Evolutionary conservation across 495 filamentous ascomycete species (phyloP).

Genomic region (Halenospora varia): DNA sequence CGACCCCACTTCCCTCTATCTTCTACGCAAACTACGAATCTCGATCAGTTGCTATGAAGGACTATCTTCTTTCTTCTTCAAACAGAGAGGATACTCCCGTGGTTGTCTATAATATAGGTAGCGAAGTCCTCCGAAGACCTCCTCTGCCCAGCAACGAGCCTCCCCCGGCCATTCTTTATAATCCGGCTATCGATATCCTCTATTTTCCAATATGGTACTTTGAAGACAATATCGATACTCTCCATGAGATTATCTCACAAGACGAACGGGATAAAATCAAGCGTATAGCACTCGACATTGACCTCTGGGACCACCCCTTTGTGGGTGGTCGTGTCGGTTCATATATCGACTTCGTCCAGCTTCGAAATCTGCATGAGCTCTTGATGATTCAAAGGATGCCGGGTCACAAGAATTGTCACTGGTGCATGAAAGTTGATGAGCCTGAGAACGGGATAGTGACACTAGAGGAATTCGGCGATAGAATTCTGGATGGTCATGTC

Average conservation of each 20-base stretch:
- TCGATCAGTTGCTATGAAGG: constrained; percentile 3
- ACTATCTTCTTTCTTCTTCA: constrained; percentile 8
- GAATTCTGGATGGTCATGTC: background rate
- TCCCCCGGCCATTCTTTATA: constrained; percentile 3
- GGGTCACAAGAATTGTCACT: constrained; percentile 4
- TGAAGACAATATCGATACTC: background rate
- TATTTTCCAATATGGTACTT: constrained; percentile 13
- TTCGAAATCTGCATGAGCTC: constrained; percentile 5
- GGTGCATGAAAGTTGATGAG: background rate
- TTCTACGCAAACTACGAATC: constrained; percentile 5
- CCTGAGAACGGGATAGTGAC: background rate
- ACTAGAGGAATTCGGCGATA: background rate
- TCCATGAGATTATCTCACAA: background rate
- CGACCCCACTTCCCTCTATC: background rate
- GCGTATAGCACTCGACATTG: constrained; percentile 1
- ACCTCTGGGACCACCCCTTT: background rate
- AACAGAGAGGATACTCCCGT: too few species aligned
- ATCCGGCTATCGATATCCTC: constrained; percentile 8
- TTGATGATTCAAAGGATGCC: constrained; percentile 2
- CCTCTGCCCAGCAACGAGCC: too few species aligned
- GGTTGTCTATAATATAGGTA: too few species aligned
- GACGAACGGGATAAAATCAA: background rate
- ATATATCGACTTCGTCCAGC: constrained; percentile 6
- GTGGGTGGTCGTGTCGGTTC: background rate
- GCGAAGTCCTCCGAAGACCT: too few species aligned